Base-by-base conservation (phyloP, 495 filamentous ascomycete genomes). In the Xylaria longipes region DNA sequence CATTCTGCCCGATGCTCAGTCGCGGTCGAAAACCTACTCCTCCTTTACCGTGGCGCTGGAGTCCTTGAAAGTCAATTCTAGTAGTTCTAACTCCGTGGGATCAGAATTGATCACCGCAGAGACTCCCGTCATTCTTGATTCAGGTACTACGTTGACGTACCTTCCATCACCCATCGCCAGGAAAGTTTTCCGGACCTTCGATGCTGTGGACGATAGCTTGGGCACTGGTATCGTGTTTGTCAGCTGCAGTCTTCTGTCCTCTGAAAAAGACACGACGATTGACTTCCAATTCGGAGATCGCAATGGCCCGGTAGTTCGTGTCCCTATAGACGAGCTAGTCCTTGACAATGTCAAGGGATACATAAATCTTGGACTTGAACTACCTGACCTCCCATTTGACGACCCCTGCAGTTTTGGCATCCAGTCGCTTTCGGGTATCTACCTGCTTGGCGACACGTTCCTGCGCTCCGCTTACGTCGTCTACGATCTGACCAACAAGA, bases 381-480 rank as follows among this genome's bases (percentile, higher is more conserved):
- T 77, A 20, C 64, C 73, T 9, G 52, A 52, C 45, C 29, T 83
- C 48, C 78, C 79, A 35, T 81, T 79, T 71, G 52, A 78, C 46
- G 63, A 77, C 52, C 70, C 76, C 25, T 86, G 84, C 76, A 74
- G 81, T 58, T 82, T 86, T 61, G 84, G 84, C 52, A 76, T 85
- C 64, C 81, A 85, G 69, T 39, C 65, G 27, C 66, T 60, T 37
- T 57, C 61, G 1, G 75, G 73, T 50, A 73, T 70, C 54, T 80
- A 81, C 45, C 77, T 88, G 2, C 82, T 88, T 1, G 96, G 96
- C 33, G 95, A 97, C 80, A 97, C 94, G 1, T 99, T 98, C 83
- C 84, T 99, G 22, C 90, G 96, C 64, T 92, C 90, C 68, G 94
- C 95, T 2, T 99, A 98, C 76, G 93, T 98, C 35, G 96, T 98